Percentiles rank a stretch among this genome's conserved stretches.
Conservation (phyloP, 1,139 yeast species). For the Hanseniaspora sp. region DNA sequence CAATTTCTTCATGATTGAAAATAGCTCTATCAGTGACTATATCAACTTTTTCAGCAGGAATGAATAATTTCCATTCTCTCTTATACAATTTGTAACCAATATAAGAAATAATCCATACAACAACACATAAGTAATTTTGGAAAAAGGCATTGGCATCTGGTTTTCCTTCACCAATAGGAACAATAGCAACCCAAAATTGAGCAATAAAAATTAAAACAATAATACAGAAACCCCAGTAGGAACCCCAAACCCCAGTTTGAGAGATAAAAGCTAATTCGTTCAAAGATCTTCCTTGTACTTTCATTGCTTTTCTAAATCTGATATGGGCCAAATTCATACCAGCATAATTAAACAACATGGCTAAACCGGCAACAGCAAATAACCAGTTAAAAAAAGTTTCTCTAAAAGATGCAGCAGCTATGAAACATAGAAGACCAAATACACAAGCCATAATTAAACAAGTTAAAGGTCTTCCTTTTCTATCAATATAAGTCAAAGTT, state of each 20-base stretch:
- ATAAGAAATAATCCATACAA: conserved; percentile 45
- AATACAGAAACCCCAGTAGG: conserved; percentile 50
- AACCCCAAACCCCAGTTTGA: conserved; percentile 59
- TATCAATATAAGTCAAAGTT: conserved; percentile 41
- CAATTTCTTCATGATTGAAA: conserved; percentile 53
- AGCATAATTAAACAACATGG: conserved; percentile 71
- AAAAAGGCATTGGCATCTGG: conserved; percentile 43
- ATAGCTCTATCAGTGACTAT: conserved; percentile 61
- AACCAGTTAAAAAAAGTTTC: conserved; percentile 62
- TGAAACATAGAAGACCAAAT: conserved; percentile 71
- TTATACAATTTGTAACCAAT: conserved; percentile 44
- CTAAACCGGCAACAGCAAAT: conserved; percentile 74
- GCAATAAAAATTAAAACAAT: conserved; percentile 56
- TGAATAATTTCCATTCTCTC: conserved; percentile 40
- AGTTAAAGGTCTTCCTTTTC: conserved; percentile 52
- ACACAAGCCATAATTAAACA: conserved; percentile 55
- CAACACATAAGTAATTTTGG: conserved; percentile 48
- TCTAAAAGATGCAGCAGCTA: conserved; percentile 50
- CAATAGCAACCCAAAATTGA: conserved; percentile 62
- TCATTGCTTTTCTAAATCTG: conserved; percentile 49
- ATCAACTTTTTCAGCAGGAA: conserved; percentile 45
- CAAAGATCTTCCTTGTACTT: conserved; percentile 41
- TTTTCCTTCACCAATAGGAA: conserved; percentile 41
- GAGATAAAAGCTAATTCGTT: conserved; percentile 59
- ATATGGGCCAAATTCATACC: conserved; percentile 57